These are phyloP conservation scores for Powellomyces hirtus DNA, from an alignment of 192 early-diverging fungal species.

Conservation along the genomic window DNA sequence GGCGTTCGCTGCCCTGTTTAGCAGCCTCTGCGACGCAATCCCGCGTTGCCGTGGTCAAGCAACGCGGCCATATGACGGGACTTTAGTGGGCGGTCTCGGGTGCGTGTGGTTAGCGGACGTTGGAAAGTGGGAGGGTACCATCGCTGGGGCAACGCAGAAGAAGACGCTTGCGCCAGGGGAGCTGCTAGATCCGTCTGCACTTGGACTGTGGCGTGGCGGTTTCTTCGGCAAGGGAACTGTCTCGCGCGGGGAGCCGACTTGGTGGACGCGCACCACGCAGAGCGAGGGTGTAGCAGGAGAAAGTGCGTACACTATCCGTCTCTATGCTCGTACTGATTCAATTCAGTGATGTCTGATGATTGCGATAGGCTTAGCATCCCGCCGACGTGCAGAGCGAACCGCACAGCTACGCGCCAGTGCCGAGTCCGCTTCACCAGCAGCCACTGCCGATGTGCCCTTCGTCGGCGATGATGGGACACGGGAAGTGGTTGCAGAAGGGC, in stretches of 20 bases:
- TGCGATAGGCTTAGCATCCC: constrained; percentile 9
- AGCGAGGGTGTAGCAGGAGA: constrained; percentile 8
- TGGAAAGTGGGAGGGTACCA: not conserved
- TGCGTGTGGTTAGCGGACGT: constrained; percentile 13
- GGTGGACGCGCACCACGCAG: constrained; percentile 45
- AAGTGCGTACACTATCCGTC: not conserved
- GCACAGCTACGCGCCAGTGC: not conserved
- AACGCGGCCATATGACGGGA: constrained; percentile 12
- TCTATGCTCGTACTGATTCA: not conserved
- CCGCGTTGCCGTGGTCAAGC: not conserved
- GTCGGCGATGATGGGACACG: not conserved
- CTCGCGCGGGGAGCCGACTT: constrained; percentile 78
- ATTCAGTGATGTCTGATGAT: not conserved
- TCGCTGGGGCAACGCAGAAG: too few species aligned
- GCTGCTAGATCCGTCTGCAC: not conserved
- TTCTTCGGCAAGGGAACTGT: constrained; percentile 76
- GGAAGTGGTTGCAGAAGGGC: not conserved
- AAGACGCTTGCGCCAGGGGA: not conserved
- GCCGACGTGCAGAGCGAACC: not conserved
- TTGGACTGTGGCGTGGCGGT: constrained; percentile 59
- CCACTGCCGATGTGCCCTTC: not conserved
- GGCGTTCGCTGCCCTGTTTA: not conserved
- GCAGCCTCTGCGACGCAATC: too few species aligned
- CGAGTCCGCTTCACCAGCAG: too few species aligned
- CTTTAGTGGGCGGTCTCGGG: constrained; percentile 1